Evolutionary conservation across 768 basidiomycete species (phyloP), one percentile per base, ranked within the genome.

Genomic region (Boletus vermiculosoides): DNA sequence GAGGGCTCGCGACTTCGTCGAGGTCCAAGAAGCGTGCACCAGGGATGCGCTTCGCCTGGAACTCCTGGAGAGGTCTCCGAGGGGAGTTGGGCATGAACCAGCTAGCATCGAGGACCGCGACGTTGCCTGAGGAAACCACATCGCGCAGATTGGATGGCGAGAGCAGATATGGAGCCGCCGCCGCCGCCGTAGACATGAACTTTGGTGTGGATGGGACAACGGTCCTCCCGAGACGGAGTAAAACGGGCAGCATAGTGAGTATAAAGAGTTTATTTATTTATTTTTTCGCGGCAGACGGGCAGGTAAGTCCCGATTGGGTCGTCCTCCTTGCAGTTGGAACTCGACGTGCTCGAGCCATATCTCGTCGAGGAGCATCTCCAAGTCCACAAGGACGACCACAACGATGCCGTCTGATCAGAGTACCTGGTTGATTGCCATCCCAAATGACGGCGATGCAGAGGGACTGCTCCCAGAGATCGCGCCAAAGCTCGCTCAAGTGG

Each of bases 41-140:
- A 5, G 88, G 89, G 34, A 97, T 81, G 34, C 87, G 81, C 59
- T 82, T 85, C 28, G 75, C 69, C 22, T 77, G 68, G 61, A 85
- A 95, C 72, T 96, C 94, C 31, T 82, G 71, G n/a, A 71, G 71
- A 2, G 89, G 79, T 50, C 83, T 84, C 54, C 94, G 83, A 2
- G 85, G 77, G 34, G 87, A 82, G 71, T 86, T 90, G 50, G 95
- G 96, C 96, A 98, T 97, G 71, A 91, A 88, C 96, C 95, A 98
- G 49, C 84, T 86, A 23, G 86, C 85, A 66, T 98, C 96, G 34
- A 87, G 77, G 61, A 88, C 71, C 71, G 46, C 73, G 56, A 57
- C 61, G 51, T 33, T 57, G 10, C 75, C 67, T 3, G 73, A 66
- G 30, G 77, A 66, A 11, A 69, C 58, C 30, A 73, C 70, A 44